Percentiles rank a stretch among this genome's conserved stretches.
phyloP scores from a whole-genome alignment of 2,329 filamentous ascomycete species.

The Alternaria solani region DNA sequence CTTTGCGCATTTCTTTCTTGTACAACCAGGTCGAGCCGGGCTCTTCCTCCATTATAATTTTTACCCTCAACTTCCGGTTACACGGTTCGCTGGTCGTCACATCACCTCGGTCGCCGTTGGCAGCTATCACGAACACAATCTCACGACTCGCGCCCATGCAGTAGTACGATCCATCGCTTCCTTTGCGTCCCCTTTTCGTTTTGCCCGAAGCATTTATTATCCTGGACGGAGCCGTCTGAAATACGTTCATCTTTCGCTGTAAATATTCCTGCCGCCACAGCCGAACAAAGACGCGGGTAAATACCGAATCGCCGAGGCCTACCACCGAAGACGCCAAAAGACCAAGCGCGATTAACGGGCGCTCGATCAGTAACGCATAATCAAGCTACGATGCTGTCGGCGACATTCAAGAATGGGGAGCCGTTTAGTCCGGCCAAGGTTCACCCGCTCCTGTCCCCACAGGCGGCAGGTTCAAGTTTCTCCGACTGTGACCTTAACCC shows the following conservation, averaged over 20 bases:
- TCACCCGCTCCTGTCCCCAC: constrained; percentile 48
- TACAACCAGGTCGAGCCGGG: constrained; percentile 40
- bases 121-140: constrained; percentile 24
- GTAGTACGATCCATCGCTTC: constrained; percentile 36
- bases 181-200: constrained; percentile 24
- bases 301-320: constrained; percentile 14
- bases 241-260: constrained; percentile 36
- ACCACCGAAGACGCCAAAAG: constrained; percentile 5
- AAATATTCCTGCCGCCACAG: constrained; percentile 23
- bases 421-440: constrained; percentile 46
- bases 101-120: constrained; percentile 19
- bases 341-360: constrained; percentile 1
- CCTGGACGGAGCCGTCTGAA: constrained; percentile 42
- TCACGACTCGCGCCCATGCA: constrained; percentile 39
- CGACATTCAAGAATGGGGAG: constrained; percentile 36
- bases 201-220: constrained; percentile 37
- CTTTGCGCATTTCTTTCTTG: constrained; percentile 14
- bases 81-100: constrained; percentile 17
- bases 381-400: constrained; percentile 33
- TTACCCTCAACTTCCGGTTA: constrained; percentile 22
- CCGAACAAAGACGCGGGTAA: constrained; percentile 6
- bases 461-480: constrained; percentile 33
- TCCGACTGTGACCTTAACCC: constrained; percentile 46
- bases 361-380: background rate
- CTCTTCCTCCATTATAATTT: constrained; percentile 38